A percentile compares a stretch with the other conserved stretches of the same genome.
phyloP scores from a whole-genome alignment of 805 yeast species.

The Zygosaccharomyces pseudorouxii region DNA sequence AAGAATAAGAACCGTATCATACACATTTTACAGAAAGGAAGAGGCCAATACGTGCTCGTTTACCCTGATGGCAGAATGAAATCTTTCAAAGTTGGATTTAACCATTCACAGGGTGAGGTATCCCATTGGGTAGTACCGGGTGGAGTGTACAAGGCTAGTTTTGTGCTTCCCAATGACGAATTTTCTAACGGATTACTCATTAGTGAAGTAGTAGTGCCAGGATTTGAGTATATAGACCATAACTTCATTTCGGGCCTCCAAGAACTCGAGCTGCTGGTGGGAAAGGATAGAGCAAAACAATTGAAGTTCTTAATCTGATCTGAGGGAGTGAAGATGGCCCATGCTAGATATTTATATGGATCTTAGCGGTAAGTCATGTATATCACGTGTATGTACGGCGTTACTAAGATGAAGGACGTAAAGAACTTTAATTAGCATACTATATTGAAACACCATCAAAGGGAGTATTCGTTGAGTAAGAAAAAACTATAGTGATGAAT shows the following conservation, averaged over 20 bases:
- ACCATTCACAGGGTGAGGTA: slow-evolving; percentile 43
- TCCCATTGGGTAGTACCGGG: slow-evolving; percentile 65
- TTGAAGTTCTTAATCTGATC: slow-evolving; percentile 36
- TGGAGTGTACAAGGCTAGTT: slow-evolving; percentile 54
- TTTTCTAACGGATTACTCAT: slow-evolving; percentile 41
- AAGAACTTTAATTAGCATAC: not conserved
- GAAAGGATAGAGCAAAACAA: slow-evolving; percentile 35
- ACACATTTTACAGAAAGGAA: slow-evolving; percentile 51
- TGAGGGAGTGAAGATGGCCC: too few relatives aligned
- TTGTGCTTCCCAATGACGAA: slow-evolving; percentile 39
- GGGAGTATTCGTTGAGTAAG: not conserved
- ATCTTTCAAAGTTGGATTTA: slow-evolving; percentile 50
- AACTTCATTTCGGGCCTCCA: slow-evolving; percentile 38
- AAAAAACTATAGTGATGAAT: not conserved
- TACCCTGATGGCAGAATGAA: slow-evolving; percentile 48
- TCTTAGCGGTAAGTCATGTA: not conserved
- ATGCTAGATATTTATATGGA: too few relatives aligned
- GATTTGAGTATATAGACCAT: slow-evolving; percentile 54
- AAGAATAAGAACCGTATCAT: slow-evolving; percentile 48
- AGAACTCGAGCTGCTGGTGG: slow-evolving; percentile 36
- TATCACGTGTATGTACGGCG: slow-evolving; percentile 1
- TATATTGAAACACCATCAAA: not conserved
- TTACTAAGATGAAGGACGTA: not conserved
- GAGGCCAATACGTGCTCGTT: slow-evolving; percentile 51
- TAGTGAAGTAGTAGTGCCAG: slow-evolving; percentile 59